Base-by-base conservation (phyloP, 1,284 basidiomycete species). In the Schizophyllum amplum region DNA sequence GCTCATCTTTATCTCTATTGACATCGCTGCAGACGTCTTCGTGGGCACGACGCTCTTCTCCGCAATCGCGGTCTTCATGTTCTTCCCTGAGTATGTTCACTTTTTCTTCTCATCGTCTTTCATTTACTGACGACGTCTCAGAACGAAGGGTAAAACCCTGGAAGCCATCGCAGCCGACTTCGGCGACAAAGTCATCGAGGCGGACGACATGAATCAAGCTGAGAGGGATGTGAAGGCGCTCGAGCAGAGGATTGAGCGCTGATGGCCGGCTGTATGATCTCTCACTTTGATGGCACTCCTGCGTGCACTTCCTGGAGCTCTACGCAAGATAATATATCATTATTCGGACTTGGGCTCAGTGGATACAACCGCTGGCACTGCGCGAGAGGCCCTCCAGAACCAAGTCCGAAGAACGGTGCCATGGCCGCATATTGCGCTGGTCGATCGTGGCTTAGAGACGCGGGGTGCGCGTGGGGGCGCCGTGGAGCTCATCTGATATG, bases 101-200 rank as follows among this genome's bases (percentile, higher is more conserved):
- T 47, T 33, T 17, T 46, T 33, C 25, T 5, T 60, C 5, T n/a
- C n/a, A n/a, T n/a, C n/a, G n/a, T n/a, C n/a, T n/a, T n/a, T n/a
- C 24, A 47, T 46, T 25, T 20, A 9, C 20, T 27, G 20, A 4
- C 24, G 21, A 20, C 47, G 24, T 17, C 24, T n/a, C 47, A 60
- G 57, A 49, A 63, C 61, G 23, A 63, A 63, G 24, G 58, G 60
- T 22, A 63, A 58, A 42, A 58, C 55, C 2, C 58, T 63, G 11
- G 61, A 61, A 54, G 59, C 57, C 51, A 63, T 63, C n/a, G 60
- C 60, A 21, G 59, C 57, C 5, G 60, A 57, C 11, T 63, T 61
- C 49, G 61, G 61, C 4, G 60, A 61, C 53, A 48, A 53, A 15
- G 58, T 62, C 13, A 57, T 59, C 33, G 26, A 15, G 4, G 26